phyloP scores from a whole-genome alignment of 177 flowering plant genomes.

The Vitis hybrid region DNA sequence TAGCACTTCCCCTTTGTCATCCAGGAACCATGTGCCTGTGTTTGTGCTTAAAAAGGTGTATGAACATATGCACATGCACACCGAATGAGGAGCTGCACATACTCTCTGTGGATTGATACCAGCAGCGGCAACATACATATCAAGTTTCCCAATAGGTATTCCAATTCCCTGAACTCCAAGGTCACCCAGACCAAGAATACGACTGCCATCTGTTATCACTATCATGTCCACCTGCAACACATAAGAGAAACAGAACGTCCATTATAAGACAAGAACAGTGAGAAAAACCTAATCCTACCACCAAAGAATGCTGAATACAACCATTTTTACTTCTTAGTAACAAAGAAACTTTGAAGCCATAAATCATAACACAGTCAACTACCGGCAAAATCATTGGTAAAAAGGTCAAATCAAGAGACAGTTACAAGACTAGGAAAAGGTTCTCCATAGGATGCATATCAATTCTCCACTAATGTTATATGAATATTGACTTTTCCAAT shows the following conservation, averaged over 20 bases:
- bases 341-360: neutral
- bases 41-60: neutral
- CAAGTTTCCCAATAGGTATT: slow-evolving; percentile 97
- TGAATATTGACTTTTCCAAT: no score
- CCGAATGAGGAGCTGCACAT: slow-evolving; percentile 25
- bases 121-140: slow-evolving; percentile 99
- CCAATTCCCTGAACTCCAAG: slow-evolving; percentile 99
- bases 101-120: slow-evolving; percentile 96
- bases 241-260: slow-evolving; percentile 5
- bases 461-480: no score
- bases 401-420: no score
- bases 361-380: neutral
- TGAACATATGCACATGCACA: neutral
- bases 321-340: neutral
- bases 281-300: neutral
- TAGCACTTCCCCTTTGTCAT: no score
- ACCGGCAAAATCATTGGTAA: neutral
- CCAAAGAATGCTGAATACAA: neutral
- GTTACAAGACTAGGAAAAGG: no score
- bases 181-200: slow-evolving; percentile 97
- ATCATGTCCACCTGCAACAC: slow-evolving; percentile 93
- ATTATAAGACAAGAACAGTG: neutral
- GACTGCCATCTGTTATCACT: slow-evolving; percentile 98
- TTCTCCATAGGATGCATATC: no score
- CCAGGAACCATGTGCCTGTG: neutral